Evolutionary conservation across 139 green algal genomes (phyloP).

Genomic region (Ettlia oleoabundans): DNA sequence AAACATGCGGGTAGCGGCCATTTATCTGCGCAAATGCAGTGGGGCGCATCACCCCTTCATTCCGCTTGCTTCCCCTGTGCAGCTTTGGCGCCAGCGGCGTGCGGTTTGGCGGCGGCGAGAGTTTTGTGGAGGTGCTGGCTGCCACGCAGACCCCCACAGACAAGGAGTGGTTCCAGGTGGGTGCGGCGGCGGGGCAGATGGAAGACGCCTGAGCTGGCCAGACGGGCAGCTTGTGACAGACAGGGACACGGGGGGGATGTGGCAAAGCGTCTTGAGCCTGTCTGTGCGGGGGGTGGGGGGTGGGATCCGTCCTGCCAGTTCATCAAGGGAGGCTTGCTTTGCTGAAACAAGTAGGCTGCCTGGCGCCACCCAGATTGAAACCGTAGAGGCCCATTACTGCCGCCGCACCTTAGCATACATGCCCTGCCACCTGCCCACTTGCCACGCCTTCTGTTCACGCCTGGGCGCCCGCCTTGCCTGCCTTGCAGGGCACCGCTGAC

Average conservation of each 20-base stretch:
- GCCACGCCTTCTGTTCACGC: neutral
- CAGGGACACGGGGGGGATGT: too few relatives aligned
- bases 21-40: too few relatives aligned
- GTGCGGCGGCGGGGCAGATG: constrained; percentile 13
- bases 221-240: too few relatives aligned
- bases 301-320: too few relatives aligned
- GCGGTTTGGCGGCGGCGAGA: constrained; percentile 84
- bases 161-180: constrained; percentile 83
- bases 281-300: too few relatives aligned
- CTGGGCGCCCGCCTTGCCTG: neutral
- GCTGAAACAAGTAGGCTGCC: neutral
- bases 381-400: too few relatives aligned
- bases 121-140: constrained; percentile 95
- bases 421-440: neutral
- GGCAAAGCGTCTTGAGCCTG: too few relatives aligned
- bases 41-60: too few relatives aligned
- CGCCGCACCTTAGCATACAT: neutral
- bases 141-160: constrained; percentile 86
- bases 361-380: too few relatives aligned
- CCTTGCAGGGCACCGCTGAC: constrained; percentile 94
- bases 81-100: constrained; percentile 83
- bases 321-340: too few relatives aligned
- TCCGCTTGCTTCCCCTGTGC: neutral
- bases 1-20: too few relatives aligned
- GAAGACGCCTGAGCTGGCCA: too few relatives aligned